Evolutionary conservation across 352 stramenopile species (phyloP).

Genomic region (Phytophthora parvispora): DNA sequence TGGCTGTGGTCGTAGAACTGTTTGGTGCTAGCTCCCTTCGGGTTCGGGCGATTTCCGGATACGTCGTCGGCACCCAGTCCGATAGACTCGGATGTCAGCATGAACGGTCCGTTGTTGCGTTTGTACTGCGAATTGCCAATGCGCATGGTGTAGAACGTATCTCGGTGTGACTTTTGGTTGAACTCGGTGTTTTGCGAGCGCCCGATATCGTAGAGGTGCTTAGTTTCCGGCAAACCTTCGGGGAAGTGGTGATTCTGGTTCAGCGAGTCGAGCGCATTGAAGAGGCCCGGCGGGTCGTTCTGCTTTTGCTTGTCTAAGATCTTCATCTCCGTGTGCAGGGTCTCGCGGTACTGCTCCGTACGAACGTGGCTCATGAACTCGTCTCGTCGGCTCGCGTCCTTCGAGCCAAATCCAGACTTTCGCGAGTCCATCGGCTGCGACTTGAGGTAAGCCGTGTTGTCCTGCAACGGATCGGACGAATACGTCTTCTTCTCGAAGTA

Average conservation of each 20-base stretch:
- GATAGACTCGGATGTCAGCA: conserved; percentile 79
- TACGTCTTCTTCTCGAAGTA: conserved; percentile 92
- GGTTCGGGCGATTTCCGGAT: conserved; percentile 62
- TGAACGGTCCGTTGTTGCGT: conserved; percentile 84
- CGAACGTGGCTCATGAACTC: conserved; percentile 94
- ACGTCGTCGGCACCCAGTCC: conserved; percentile 76
- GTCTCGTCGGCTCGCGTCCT: conserved; percentile 90
- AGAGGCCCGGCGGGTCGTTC: conserved; percentile 40
- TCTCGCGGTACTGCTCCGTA: conserved; percentile 92
- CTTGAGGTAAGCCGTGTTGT: conserved; percentile 91
- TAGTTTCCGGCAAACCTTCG: conserved; percentile 78
- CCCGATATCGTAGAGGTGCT: conserved; percentile 86
- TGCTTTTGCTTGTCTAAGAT: conserved; percentile 82
- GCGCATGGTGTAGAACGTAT: conserved; percentile 88
- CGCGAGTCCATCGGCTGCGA: conserved; percentile 88
- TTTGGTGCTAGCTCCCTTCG: conserved; percentile 82
- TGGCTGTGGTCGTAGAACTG: conserved; percentile 90
- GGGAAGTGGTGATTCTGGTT: conserved; percentile 69
- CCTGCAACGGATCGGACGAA: conserved; percentile 86
- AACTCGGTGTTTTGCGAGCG: conserved; percentile 85
- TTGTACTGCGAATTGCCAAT: conserved; percentile 82
- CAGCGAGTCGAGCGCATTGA: conserved; percentile 54
- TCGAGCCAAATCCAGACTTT: conserved; percentile 93
- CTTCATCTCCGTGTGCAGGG: conserved; percentile 87
- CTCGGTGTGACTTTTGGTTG: conserved; percentile 85